Conservation (phyloP, 2,329 filamentous ascomycete genomes). For the Hypoxylon sp. region DNA sequence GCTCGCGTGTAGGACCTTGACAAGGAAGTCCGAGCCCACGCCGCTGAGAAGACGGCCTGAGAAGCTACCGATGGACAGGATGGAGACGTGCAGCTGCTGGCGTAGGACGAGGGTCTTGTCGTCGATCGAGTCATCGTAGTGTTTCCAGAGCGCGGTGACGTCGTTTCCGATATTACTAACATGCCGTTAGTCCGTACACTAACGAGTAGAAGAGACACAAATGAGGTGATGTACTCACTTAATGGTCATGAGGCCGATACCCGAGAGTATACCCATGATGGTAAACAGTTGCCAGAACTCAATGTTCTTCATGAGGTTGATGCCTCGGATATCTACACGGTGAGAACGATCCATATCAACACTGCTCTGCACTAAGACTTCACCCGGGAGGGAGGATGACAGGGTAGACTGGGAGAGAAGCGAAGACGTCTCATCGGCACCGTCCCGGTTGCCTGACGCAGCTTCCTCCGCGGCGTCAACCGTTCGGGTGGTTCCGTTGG, state of each 20-base stretch:
- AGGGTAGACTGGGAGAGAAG: conserved; percentile 78
- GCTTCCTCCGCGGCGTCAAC: conserved; percentile 44
- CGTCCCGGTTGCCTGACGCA: conserved; percentile 50
- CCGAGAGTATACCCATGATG: conserved; percentile 91
- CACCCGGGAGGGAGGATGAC: conserved; percentile 63
- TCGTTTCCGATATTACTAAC: conserved; percentile 93
- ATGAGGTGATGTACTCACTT: conserved; percentile 75
- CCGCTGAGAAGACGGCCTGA: conserved; percentile 84
- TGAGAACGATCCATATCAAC: conserved; percentile 82
- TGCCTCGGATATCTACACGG: conserved; percentile 91
- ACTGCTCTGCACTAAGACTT: conserved; percentile 70
- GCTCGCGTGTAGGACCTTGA: conserved; percentile 83
- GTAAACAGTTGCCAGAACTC: conserved; percentile 94
- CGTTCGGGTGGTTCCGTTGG: conserved; percentile 40
- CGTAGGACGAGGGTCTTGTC: conserved; percentile 82
- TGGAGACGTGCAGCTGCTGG: conserved; percentile 93
- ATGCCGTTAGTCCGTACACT: not conserved
- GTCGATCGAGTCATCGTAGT: conserved; percentile 81
- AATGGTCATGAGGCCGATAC: conserved; percentile 98
- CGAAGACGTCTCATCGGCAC: conserved; percentile 82
- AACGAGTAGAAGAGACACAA: not conserved
- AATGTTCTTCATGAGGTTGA: conserved; percentile 76
- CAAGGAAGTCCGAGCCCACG: conserved; percentile 90
- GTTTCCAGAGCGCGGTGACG: conserved; percentile 87
- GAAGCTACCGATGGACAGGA: conserved; percentile 92